Conservation (phyloP, 2,329 filamentous ascomycete species). For the Zopfia rhizophila region DNA sequence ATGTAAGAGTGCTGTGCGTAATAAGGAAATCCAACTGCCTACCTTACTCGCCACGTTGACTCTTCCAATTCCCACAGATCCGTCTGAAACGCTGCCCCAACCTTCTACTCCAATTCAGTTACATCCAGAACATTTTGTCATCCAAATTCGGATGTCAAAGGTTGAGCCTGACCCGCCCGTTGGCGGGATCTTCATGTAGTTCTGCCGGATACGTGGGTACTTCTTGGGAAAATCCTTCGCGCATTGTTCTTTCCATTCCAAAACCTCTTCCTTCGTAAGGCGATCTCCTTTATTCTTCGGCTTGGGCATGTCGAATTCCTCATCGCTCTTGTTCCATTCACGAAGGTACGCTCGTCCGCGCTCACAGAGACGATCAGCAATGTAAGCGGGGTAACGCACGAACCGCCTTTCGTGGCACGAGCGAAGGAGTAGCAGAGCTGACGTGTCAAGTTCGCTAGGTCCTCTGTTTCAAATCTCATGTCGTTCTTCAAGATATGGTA, state of each 20-base stretch:
- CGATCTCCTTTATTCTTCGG: not conserved
- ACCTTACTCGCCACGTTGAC: too few relatives aligned
- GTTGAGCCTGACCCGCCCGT: slow-evolving; percentile 6
- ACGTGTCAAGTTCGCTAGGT: slow-evolving; percentile 33
- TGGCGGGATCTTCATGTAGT: slow-evolving; percentile 1
- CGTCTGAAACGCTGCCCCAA: too few relatives aligned
- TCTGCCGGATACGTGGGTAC: not conserved
- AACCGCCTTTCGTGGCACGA: slow-evolving; percentile 31
- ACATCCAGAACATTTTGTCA: slow-evolving; percentile 40
- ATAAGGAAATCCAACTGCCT: too few relatives aligned
- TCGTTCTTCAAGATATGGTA: slow-evolving; percentile 44
- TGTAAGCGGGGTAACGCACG: slow-evolving; percentile 47
- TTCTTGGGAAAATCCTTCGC: not conserved
- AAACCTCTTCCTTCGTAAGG: too few relatives aligned
- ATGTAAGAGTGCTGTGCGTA: too few relatives aligned
- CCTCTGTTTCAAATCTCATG: slow-evolving; percentile 24
- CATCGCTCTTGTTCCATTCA: slow-evolving; percentile 11
- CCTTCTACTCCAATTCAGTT: too few relatives aligned
- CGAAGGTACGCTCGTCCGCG: slow-evolving; percentile 44
- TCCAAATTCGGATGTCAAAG: slow-evolving; percentile 37
- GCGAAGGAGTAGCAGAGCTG: slow-evolving; percentile 39
- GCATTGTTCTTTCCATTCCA: not conserved
- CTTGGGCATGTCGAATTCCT: not conserved
- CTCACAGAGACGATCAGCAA: slow-evolving; percentile 53
- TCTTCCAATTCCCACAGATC: too few relatives aligned